Conservation (phyloP, 495 filamentous ascomycete genomes). For the Oidiodendron maius region DNA sequence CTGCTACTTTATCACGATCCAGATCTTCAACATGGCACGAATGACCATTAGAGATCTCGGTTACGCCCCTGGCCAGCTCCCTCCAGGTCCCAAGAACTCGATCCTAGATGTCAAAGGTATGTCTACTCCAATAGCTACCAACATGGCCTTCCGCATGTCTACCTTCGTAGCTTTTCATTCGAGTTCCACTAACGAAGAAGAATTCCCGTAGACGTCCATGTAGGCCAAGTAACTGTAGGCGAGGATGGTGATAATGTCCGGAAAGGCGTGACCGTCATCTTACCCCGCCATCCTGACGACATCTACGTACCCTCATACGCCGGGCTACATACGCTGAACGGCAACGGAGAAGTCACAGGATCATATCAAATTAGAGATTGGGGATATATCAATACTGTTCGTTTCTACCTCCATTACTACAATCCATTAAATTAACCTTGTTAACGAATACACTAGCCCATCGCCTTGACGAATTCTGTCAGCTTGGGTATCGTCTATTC, state of each 20-base stretch:
- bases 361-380: conserved; percentile 22
- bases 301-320: conserved; percentile 23
- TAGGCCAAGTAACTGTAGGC: conserved; percentile 22
- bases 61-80: conserved; percentile 21
- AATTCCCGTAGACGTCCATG: conserved; percentile 20
- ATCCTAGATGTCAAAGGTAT: conserved; percentile 23
- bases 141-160: neutral
- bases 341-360: conserved; percentile 23
- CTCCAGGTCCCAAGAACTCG: conserved; percentile 20
- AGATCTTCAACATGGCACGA: conserved; percentile 10
- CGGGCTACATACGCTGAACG: conserved; percentile 20
- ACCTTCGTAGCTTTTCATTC: too few species aligned
- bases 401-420: neutral
- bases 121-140: neutral
- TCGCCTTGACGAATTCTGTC: conserved; percentile 22
- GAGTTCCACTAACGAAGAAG: neutral
- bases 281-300: conserved; percentile 21
- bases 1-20: too few species aligned
- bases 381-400: conserved; percentile 22
- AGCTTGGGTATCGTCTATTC: conserved; percentile 21
- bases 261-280: conserved; percentile 22
- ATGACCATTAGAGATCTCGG: conserved; percentile 22
- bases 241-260: conserved; percentile 18
- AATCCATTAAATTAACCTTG: neutral
- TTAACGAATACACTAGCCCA: conserved; percentile 11